phyloP scores from a whole-genome alignment of 352 stramenopile genomes.

The Phytophthora boehmeriae region DNA sequence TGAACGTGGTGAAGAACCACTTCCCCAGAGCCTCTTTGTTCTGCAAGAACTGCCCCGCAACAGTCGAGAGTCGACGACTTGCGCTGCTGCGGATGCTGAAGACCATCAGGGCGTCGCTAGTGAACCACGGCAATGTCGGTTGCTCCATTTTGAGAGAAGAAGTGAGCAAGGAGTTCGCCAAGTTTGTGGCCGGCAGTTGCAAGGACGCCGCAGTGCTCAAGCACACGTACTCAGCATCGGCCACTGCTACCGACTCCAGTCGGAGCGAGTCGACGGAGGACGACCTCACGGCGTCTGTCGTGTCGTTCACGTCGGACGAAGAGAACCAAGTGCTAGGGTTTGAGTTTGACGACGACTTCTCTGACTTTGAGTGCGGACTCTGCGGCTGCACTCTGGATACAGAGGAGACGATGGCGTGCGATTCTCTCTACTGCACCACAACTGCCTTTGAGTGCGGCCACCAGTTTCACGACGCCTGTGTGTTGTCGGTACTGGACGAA shows the following conservation, averaged over 20 bases:
- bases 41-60: constrained; percentile 35
- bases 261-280: constrained; percentile 11
- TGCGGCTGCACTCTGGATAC: constrained; percentile 32
- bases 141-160: constrained; percentile 30
- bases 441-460: constrained; percentile 42
- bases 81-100: constrained; percentile 30
- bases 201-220: constrained; percentile 21
- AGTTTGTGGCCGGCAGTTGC: constrained; percentile 33
- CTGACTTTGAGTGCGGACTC: constrained; percentile 27
- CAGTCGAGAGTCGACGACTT: constrained; percentile 31
- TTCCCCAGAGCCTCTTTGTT: constrained; percentile 53
- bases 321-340: constrained; percentile 32
- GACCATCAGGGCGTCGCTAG: constrained; percentile 32
- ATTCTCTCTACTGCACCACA: constrained; percentile 27
- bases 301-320: constrained; percentile 39
- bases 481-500: constrained; percentile 31
- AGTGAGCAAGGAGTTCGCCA: constrained; percentile 33
- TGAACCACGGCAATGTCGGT: constrained; percentile 38
- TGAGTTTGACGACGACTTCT: constrained; percentile 31
- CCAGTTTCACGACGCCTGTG: constrained; percentile 41
- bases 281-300: constrained; percentile 24
- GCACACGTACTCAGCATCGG: constrained; percentile 12
- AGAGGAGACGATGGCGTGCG: constrained; percentile 18
- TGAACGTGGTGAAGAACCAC: constrained; percentile 54
- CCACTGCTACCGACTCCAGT: constrained; percentile 11